A percentile compares a stretch with the other conserved stretches of the same genome.
Conservation (phyloP, 768 basidiomycete genomes). For the Ramaria rubella region DNA sequence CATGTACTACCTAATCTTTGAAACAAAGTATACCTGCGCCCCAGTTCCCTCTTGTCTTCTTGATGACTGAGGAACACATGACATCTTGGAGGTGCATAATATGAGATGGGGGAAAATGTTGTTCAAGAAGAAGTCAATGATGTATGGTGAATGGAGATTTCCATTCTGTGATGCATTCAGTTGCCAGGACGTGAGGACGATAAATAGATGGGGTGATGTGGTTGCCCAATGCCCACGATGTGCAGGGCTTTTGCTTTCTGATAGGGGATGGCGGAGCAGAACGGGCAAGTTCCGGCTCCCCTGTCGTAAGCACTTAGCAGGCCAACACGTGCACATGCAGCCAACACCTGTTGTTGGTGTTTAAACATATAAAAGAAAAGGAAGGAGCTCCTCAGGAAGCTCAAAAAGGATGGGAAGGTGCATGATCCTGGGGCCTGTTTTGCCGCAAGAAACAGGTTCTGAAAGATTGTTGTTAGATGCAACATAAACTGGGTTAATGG, state of each 20-base stretch:
- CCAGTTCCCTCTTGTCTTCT: slow-evolving; percentile 15
- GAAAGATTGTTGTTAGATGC: slow-evolving; percentile 7
- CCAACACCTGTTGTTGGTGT: neutral
- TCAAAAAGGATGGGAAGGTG: neutral
- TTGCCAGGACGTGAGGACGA: neutral
- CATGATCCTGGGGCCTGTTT: neutral
- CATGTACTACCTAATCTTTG: too few relatives aligned
- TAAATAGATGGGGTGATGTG: neutral
- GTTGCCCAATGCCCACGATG: neutral
- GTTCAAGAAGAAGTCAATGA: neutral
- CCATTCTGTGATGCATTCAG: neutral
- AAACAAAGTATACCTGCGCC: slow-evolving; percentile 21
- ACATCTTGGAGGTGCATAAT: neutral
- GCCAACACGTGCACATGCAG: neutral
- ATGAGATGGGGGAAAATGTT: neutral
- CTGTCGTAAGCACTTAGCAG: neutral
- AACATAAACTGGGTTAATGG: slow-evolving; percentile 1
- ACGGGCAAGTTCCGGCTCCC: neutral
- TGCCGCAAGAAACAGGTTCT: slow-evolving; percentile 8
- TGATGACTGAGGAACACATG: neutral
- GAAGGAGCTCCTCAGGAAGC: neutral
- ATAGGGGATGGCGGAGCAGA: neutral
- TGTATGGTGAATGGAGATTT: neutral
- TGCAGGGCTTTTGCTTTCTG: neutral
- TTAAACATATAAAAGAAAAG: neutral